Conservation (phyloP, 768 basidiomycete genomes). For the Amanita inopinata region DNA sequence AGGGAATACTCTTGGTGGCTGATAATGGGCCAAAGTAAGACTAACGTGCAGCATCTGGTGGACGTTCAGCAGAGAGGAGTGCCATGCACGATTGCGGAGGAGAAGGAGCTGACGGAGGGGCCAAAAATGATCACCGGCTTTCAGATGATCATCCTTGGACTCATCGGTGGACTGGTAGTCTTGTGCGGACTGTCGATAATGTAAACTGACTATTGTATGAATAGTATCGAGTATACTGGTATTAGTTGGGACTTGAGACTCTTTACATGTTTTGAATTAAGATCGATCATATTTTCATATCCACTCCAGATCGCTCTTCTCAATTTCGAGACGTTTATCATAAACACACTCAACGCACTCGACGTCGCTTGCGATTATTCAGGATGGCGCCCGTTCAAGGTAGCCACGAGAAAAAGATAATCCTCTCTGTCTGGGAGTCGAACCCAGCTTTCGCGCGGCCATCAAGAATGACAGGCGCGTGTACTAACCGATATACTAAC, state of each 20-base stretch:
- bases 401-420: constrained; percentile 1
- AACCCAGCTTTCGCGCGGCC: constrained; percentile 10
- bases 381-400: too few species aligned
- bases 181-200: constrained; percentile 11
- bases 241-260: neutral
- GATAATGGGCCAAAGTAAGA: constrained; percentile 20
- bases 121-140: constrained; percentile 12
- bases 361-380: too few species aligned
- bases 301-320: too few species aligned
- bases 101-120: constrained; percentile 8
- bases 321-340: too few species aligned
- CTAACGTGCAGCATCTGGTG: constrained; percentile 19
- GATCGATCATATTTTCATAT: neutral
- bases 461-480: constrained; percentile 8
- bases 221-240: neutral
- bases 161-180: constrained; percentile 12
- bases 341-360: too few species aligned
- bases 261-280: too few species aligned
- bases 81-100: constrained; percentile 14
- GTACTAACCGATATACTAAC: constrained; percentile 11
- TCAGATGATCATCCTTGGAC: constrained; percentile 13
- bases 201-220: constrained; percentile 7
- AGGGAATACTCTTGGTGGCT: constrained; percentile 23
- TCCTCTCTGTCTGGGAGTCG: constrained; percentile 10
- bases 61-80: constrained; percentile 16